These are phyloP conservation scores for Sphagnum fallax DNA, from an alignment of 228 moss, liverwort and hornwort genomes.

Conservation along the genomic window DNA sequence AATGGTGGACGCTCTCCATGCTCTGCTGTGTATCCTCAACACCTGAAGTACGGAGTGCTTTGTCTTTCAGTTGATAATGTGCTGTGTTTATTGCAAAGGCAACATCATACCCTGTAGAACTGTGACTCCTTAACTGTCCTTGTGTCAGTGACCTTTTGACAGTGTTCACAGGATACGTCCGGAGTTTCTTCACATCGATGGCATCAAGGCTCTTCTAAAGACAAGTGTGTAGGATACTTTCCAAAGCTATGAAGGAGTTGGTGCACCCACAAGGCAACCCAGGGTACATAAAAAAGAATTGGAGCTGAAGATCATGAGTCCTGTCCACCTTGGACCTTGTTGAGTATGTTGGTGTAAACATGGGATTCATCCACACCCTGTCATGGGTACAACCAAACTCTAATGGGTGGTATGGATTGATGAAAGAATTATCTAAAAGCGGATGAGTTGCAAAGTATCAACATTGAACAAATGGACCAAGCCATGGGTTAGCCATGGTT, in stretches of 20 bases:
- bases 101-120: background rate
- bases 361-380: no score
- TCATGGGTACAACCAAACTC: no score
- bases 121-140: conserved; percentile 5
- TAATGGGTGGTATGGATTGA: no score
- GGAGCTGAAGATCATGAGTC: no score
- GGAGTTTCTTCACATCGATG: conserved; percentile 49
- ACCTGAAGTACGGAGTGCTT: conserved; percentile 1
- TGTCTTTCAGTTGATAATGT: background rate
- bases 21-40: conserved; percentile 65
- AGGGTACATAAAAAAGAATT: no score
- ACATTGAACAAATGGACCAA: no score
- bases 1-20: conserved; percentile 89
- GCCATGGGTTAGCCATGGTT: no score
- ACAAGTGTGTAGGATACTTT: conserved; percentile 7
- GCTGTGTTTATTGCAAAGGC: background rate
- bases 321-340: no score
- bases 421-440: no score
- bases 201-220: conserved; percentile 49
- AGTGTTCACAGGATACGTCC: conserved; percentile 35
- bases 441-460: no score
- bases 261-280: background rate
- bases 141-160: conserved; percentile 57
- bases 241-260: background rate
- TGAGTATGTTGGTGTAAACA: no score